Evolutionary conservation across 305 asterid genomes (phyloP), one percentile per base, ranked within the genome.

Genomic region (Striga hermonthica): DNA sequence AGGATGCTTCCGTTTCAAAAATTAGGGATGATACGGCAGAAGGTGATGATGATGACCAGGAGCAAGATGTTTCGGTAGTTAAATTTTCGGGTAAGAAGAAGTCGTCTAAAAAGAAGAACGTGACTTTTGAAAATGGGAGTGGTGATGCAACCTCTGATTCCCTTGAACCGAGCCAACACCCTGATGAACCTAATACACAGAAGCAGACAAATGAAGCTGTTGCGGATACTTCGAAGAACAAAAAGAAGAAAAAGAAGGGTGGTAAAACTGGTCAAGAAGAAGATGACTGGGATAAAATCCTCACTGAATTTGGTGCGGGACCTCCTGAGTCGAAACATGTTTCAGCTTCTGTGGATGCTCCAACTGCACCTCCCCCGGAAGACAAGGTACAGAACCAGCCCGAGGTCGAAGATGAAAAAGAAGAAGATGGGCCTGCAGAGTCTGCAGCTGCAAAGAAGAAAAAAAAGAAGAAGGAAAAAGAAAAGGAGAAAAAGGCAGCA

Each of bases 391-490:
- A 80, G 67, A 70, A 61, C 60, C 87, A 80, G 79, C 75, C 86
- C 64, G 90, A 75, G 69, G 71, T 37, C 59, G 88, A 79, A 72
- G 85, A 75, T 73, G 93, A 85, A 77, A 81, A 80, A 53, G 89
- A 80, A 55, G 95, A 79, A 53, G 91, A 74, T 66, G 92, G 84
- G 39, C 82, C 79, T 57, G 77, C 58, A 6, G 97, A 88, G 77
- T 70, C 99, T 62, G 96, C 75, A 15, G 79, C 96, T 47, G 82
- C 95, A 16, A 94, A 87, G 87, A 94, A 91, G 88, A 91, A 89
- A 89, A 90, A 90, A 68, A 93, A 90, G 84, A 93, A 93, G 87
- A 93, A 90, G 83, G 94, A 83, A 8, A 86, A 88, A 66, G 91
- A 88, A 63, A 88, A 86, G 74, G 90, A 87, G 66, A 86, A 86